phyloP scores from a whole-genome alignment of 441 rosid genomes.

The Mallotus repandus region DNA sequence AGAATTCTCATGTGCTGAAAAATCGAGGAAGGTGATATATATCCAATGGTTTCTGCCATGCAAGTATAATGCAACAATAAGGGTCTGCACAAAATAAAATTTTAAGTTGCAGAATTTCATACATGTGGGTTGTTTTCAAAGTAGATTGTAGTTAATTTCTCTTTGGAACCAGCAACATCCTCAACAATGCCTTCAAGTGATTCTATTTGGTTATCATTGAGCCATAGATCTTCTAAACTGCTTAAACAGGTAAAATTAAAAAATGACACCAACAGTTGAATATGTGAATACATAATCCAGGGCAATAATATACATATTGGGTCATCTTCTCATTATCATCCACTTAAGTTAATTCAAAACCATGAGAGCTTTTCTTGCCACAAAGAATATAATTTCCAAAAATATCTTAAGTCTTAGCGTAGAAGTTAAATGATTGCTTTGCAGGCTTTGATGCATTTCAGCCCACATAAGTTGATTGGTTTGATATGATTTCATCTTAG shows the following conservation, averaged over 20 bases:
- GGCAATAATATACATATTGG: slow-evolving; percentile 35
- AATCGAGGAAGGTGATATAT: background rate
- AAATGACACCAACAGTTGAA: background rate
- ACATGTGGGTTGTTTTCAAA: slow-evolving; percentile 92
- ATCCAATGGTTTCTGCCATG: slow-evolving; percentile 13
- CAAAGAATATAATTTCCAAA: no score
- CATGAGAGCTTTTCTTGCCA: no score
- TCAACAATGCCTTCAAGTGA: slow-evolving; percentile 69
- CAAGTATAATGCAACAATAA: slow-evolving; percentile 3
- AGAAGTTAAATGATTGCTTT: no score
- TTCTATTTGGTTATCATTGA: slow-evolving; percentile 89
- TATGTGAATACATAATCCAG: slow-evolving; percentile 1
- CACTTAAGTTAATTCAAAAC: no score
- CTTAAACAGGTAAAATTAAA: slow-evolving; percentile 26
- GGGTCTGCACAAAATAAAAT: slow-evolving; percentile 1
- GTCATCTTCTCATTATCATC: slow-evolving; percentile 73
- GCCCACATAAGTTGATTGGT: no score
- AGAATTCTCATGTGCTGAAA: background rate
- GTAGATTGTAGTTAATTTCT: slow-evolving; percentile 78
- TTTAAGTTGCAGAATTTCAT: slow-evolving; percentile 24
- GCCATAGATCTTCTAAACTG: slow-evolving; percentile 96
- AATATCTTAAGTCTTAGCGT: no score
- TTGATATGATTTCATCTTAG: no score
- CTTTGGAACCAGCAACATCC: slow-evolving; percentile 72
- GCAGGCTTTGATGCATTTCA: no score